Evolutionary conservation across 2,329 filamentous ascomycete genomes (phyloP).

Genomic region (Trichoderma arundinaceum): DNA sequence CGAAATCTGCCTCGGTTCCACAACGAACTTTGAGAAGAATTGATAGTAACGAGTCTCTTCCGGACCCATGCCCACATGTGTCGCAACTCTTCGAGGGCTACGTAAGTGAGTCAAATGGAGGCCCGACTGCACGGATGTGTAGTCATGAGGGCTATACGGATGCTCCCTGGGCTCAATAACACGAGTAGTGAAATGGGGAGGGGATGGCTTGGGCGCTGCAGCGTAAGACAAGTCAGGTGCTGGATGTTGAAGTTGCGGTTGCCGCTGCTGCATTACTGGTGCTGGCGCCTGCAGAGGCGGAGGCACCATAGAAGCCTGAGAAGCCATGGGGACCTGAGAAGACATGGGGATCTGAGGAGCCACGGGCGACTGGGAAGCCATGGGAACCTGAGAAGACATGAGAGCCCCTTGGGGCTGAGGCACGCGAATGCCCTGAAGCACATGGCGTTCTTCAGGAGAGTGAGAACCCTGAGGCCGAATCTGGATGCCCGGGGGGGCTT

Average conservation of each 20-base stretch:
- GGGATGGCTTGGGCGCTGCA: no score
- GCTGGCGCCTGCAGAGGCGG: neutral
- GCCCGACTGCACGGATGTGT: conserved; percentile 49
- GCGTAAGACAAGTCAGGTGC: no score
- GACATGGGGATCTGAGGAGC: neutral
- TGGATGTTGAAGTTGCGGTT: neutral
- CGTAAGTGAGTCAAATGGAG: conserved; percentile 55
- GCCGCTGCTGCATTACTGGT: neutral
- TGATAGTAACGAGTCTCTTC: conserved; percentile 58
- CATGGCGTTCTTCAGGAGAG: no score
- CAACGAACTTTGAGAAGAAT: conserved; percentile 57
- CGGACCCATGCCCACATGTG: neutral
- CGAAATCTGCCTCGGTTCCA: conserved; percentile 51
- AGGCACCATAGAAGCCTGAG: no score
- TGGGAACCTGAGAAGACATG: neutral
- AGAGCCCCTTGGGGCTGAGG: no score
- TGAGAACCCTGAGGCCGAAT: no score
- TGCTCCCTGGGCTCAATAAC: conserved; percentile 42
- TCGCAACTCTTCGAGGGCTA: conserved; percentile 54
- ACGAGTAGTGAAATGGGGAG: conserved; percentile 9
- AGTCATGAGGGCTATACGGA: conserved; percentile 50
- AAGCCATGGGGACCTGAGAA: neutral
- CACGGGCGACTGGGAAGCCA: neutral
- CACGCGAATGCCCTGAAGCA: no score
- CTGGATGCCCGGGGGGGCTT: neutral